These are phyloP conservation scores for Alternaria sp. DNA, from an alignment of 2,329 filamentous ascomycete species.

Conservation along the genomic window DNA sequence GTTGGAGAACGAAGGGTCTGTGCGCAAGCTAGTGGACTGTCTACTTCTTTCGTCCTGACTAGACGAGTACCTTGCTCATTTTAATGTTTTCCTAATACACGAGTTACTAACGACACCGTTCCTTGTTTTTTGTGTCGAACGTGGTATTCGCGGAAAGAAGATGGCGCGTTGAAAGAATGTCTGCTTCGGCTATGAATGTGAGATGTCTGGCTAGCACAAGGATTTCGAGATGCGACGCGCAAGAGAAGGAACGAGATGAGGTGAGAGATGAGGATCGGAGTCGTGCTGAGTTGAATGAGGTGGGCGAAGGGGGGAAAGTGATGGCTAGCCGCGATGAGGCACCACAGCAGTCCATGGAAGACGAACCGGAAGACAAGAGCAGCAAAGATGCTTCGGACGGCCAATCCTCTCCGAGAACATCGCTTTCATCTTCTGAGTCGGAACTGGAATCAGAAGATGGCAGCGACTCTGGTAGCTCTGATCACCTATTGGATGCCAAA, in stretches of 20 bases:
- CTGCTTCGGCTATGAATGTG: constrained; percentile 17
- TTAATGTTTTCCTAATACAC: background rate
- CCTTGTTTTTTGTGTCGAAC: background rate
- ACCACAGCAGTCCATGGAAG: background rate
- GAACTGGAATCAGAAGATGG: background rate
- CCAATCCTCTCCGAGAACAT: background rate
- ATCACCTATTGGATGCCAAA: background rate
- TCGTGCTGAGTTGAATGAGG: background rate
- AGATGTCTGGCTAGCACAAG: constrained; percentile 31
- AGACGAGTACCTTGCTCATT: background rate
- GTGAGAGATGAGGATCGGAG: background rate
- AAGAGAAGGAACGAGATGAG: background rate
- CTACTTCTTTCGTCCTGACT: background rate
- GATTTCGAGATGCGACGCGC: background rate
- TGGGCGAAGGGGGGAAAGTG: too few relatives aligned
- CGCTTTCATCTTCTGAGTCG: constrained; percentile 5
- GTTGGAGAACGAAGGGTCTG: constrained; percentile 18
- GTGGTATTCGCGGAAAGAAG: background rate
- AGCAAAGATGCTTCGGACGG: background rate
- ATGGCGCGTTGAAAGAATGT: constrained; percentile 22
- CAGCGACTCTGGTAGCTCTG: background rate
- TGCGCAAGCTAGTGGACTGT: constrained; percentile 26
- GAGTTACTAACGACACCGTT: background rate
- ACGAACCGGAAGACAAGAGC: background rate
- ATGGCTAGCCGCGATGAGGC: background rate